Evolutionary conservation across 768 basidiomycete genomes (phyloP).

Genomic region (Gymnopilus junonius): DNA sequence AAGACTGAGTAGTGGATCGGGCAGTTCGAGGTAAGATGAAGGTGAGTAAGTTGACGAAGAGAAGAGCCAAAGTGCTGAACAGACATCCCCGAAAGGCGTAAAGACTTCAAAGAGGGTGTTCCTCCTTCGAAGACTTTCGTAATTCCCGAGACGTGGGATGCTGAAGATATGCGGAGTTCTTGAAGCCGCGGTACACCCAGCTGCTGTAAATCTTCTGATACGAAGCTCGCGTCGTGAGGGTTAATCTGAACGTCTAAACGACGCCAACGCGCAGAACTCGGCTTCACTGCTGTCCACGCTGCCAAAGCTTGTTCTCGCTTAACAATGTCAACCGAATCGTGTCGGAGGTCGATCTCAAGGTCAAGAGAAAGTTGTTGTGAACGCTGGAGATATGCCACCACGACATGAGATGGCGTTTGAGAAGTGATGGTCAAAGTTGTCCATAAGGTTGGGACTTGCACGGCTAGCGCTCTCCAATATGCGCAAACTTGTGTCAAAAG

Average conservation of each 20-base stretch:
- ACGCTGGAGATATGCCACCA: constrained; percentile 21
- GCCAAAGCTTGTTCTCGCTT: constrained; percentile 12
- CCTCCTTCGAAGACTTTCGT: constrained; percentile 18
- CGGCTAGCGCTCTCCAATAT: constrained; percentile 22
- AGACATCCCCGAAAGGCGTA: constrained; percentile 22
- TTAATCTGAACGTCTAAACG: constrained; percentile 17
- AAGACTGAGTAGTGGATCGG: constrained; percentile 22
- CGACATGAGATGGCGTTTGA: constrained; percentile 16
- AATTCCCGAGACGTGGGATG: constrained; percentile 12
- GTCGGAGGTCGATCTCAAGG: constrained; percentile 24
- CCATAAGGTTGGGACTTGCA: constrained; percentile 21
- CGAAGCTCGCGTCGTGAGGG: constrained; percentile 12
- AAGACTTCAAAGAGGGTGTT: constrained; percentile 19
- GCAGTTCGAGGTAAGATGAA: constrained; percentile 20
- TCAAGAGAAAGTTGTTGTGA: constrained; percentile 23
- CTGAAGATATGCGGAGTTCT: constrained; percentile 20
- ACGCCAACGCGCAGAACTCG: constrained; percentile 19
- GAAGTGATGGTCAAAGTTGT: constrained; percentile 14
- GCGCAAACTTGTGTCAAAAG: constrained; percentile 23
- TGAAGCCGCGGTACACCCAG: constrained; percentile 21
- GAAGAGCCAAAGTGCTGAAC: constrained; percentile 20
- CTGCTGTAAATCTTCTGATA: constrained; percentile 19
- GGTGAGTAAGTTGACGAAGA: constrained; percentile 19
- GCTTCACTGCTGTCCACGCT: constrained; percentile 20
- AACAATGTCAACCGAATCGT: constrained; percentile 8